Evolutionary conservation across 2,329 filamentous ascomycete species (phyloP), one percentile per base, ranked within the genome.

Genomic region (Keithomyces neogunnii): DNA sequence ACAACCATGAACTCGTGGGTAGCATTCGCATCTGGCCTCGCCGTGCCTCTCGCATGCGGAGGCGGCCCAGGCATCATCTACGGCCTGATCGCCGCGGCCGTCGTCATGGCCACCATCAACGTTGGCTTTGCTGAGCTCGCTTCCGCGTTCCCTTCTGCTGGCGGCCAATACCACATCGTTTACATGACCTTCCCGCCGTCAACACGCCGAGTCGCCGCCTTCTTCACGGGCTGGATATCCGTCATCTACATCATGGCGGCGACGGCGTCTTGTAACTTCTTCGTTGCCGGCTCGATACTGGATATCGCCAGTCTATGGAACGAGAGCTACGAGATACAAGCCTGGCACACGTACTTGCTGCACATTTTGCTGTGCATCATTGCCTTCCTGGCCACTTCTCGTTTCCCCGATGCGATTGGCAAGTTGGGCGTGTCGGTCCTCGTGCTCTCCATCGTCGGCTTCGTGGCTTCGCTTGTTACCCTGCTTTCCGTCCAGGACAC

Each of bases 1-100:
- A 62, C 60, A 2, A 62, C 60, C 4, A 62, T 57, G 13, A 62
- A 62, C 28, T 62, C 60, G 0, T 62, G 60, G 60, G 55, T 60
- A 29, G 60, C 59, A 4, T 62, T 62, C 48, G 59, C 54, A 4
- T 62, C 59, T 5, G 59, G 59, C 1, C 50, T 62, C 4, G 58
- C 59, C 0, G 57, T 62, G 3, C 59, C 59, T 4, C 45, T 62
- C 10, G 56, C 59, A 2, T 61, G 58, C 19, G 60, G 59, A 2
- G 59, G 52, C n/a, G 60, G 58, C 5, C 60, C 60, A 6, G 59
- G 53, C 1, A 51, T 62, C 30, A 60, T 62, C 19, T 62, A 60
- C 33, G 59, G 60, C 9, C 55, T 62, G 38, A 57, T 62, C 19
- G 55, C 48, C 2, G 58, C 56, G 1, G 58, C 56, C 1, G 46